phyloP scores from a whole-genome alignment of 345 rosid genomes.

The Alliaria petiolata region DNA sequence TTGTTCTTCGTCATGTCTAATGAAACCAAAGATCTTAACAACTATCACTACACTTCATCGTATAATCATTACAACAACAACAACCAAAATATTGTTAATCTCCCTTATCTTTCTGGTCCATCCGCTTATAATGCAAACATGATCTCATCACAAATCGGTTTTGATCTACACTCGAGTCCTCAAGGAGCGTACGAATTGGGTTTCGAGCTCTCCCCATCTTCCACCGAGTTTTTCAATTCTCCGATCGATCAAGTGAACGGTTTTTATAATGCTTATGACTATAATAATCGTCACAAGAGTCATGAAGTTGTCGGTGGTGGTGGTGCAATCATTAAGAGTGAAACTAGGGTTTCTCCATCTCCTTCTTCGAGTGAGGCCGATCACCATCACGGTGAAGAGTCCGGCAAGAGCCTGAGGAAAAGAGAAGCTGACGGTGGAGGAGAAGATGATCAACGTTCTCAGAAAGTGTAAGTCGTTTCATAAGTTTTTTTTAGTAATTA shows the following conservation, averaged over 20 bases:
- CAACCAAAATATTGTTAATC: slow-evolving; percentile 8
- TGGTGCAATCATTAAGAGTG: slow-evolving; percentile 28
- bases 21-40: slow-evolving; percentile 52
- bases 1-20: slow-evolving; percentile 55
- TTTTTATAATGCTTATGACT: slow-evolving; percentile 15
- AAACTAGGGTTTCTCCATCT: slow-evolving; percentile 44
- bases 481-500: background rate
- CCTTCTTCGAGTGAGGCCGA: slow-evolving; percentile 60
- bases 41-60: slow-evolving; percentile 30
- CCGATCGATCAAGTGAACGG: slow-evolving; percentile 33
- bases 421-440: slow-evolving; percentile 30
- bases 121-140: slow-evolving; percentile 29
- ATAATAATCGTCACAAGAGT: slow-evolving; percentile 24
- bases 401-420: slow-evolving; percentile 39
- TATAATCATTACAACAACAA: slow-evolving; percentile 19
- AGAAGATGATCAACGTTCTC: slow-evolving; percentile 47
- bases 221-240: slow-evolving; percentile 39
- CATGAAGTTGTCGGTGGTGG: slow-evolving; percentile 21
- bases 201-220: slow-evolving; percentile 52
- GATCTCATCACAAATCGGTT: slow-evolving; percentile 39
- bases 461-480: slow-evolving; percentile 47
- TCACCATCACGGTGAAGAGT: slow-evolving; percentile 44
- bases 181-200: slow-evolving; percentile 51
- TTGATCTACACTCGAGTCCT: slow-evolving; percentile 45
- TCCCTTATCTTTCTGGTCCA: slow-evolving; percentile 42